Evolutionary conservation across 2,329 filamentous ascomycete genomes (phyloP).

Genomic region (Ophiostoma pallidulum): DNA sequence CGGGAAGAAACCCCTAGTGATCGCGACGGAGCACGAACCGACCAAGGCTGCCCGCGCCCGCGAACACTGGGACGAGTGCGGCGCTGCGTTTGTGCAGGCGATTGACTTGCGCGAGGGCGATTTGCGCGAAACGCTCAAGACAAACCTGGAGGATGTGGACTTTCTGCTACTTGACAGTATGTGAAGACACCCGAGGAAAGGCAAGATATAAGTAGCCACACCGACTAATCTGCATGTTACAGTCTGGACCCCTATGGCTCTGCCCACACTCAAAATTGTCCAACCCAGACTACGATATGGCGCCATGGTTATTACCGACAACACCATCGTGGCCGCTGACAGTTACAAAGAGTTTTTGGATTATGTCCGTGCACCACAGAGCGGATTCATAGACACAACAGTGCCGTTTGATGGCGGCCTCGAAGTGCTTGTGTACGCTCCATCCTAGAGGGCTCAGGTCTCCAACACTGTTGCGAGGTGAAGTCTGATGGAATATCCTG

Average conservation of each 20-base stretch:
- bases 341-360: slow-evolving; percentile 31
- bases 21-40: slow-evolving; percentile 51
- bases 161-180: slow-evolving; percentile 52
- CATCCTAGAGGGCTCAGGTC: no score
- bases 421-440: slow-evolving; percentile 20
- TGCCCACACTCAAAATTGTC: slow-evolving; percentile 30
- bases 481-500: no score
- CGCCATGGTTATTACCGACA: slow-evolving; percentile 33
- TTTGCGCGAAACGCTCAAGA: slow-evolving; percentile 44
- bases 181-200: no score
- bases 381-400: slow-evolving; percentile 28
- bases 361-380: slow-evolving; percentile 30
- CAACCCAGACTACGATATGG: slow-evolving; percentile 25
- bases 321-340: slow-evolving; percentile 25
- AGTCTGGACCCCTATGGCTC: slow-evolving; percentile 23
- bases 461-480: no score
- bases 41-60: slow-evolving; percentile 42
- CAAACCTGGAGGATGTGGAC: slow-evolving; percentile 40
- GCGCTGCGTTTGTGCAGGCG: slow-evolving; percentile 35
- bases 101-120: slow-evolving; percentile 52
- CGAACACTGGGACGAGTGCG: slow-evolving; percentile 44
- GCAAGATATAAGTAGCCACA: no score
- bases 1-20: slow-evolving; percentile 28
- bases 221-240: no score
- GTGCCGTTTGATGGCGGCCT: slow-evolving; percentile 19